Base-by-base conservation (phyloP, 768 basidiomycete species). In the Saitozyma podzolica region DNA sequence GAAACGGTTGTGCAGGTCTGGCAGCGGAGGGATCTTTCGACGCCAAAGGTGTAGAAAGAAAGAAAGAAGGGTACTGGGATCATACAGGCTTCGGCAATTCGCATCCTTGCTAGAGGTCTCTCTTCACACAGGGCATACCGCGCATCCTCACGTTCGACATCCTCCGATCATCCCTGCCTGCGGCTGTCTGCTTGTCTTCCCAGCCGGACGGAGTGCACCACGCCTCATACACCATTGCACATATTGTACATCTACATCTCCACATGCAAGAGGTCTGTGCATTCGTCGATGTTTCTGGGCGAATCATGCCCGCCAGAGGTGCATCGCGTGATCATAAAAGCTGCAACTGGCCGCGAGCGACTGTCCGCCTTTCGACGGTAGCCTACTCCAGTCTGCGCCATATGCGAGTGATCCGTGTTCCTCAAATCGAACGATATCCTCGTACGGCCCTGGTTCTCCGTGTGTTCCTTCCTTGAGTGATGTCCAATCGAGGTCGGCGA, bases 1-100 rank as follows among this genome's bases (percentile, higher is more conserved):
- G 96, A 98, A 79, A 91, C 89, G n/a, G 89, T 95, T 40, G 82
- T 99, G 55, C 96, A 99, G 85, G 93, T 79, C 14, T 79, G 78
- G 78, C 73, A 79, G 59, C 63, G 78, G 54, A 58, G 78, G 63
- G 77, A 77, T 68, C 56, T 78, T 10, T 65, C 64, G 19, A 65
- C 64, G 29, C 64, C 59, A 17, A 52, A 41, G 48, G 50, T 50
- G 29, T 29, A 29, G 29, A 29, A 29, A 5, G 5, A 29, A 29
- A 29, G 29, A 29, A 29, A 29, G 29, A 29, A 2, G 29, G 29
- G 2, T 29, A 29, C 29, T 29, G 29, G 29, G 29, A 29, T 29
- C 29, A 29, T 29, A 29, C 29, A 29, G 29, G 2, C 29, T 29
- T 29, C 29, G 29, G 29, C 29, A 29, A 2, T 29, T 29, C 2